phyloP scores from a whole-genome alignment of 805 yeast species.

The Metschnikowia chrysomelidarum region DNA sequence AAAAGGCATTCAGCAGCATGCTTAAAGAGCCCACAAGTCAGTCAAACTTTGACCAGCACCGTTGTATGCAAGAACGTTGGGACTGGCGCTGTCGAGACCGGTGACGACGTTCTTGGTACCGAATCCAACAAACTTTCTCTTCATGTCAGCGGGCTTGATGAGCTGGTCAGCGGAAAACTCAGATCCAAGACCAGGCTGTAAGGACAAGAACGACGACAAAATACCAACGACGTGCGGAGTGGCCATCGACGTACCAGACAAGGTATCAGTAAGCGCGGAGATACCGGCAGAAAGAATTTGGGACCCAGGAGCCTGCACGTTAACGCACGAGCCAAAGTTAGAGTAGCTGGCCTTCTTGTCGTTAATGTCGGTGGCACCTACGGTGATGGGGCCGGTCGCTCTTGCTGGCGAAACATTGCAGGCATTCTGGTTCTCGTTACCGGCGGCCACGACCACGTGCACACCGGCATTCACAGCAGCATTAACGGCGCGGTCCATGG shows the following conservation, averaged over 20 bases:
- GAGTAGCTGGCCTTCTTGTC: slow-evolving; percentile 94
- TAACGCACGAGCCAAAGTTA: slow-evolving; percentile 93
- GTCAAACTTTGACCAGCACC: slow-evolving; percentile 20
- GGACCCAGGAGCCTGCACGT: slow-evolving; percentile 94
- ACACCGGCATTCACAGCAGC: slow-evolving; percentile 89
- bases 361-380: slow-evolving; percentile 87
- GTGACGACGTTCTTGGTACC: slow-evolving; percentile 49
- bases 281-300: slow-evolving; percentile 59
- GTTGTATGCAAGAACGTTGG: slow-evolving; percentile 51
- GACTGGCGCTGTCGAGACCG: slow-evolving; percentile 50
- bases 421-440: slow-evolving; percentile 91
- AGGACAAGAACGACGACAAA: slow-evolving; percentile 47
- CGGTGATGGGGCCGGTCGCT: slow-evolving; percentile 80
- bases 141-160: slow-evolving; percentile 39
- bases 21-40: slow-evolving; percentile 12
- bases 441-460: slow-evolving; percentile 94
- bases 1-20: too few relatives aligned
- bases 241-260: slow-evolving; percentile 82
- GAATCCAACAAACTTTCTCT: slow-evolving; percentile 37
- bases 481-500: slow-evolving; percentile 81
- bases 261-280: slow-evolving; percentile 7
- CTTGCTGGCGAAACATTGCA: slow-evolving; percentile 91
- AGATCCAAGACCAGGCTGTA: slow-evolving; percentile 18
- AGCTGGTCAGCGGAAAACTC: slow-evolving; percentile 42
- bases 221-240: slow-evolving; percentile 70